These are phyloP conservation scores for Lipomyces starkeyi DNA, from an alignment of 805 yeast genomes.

Conservation along the genomic window DNA sequence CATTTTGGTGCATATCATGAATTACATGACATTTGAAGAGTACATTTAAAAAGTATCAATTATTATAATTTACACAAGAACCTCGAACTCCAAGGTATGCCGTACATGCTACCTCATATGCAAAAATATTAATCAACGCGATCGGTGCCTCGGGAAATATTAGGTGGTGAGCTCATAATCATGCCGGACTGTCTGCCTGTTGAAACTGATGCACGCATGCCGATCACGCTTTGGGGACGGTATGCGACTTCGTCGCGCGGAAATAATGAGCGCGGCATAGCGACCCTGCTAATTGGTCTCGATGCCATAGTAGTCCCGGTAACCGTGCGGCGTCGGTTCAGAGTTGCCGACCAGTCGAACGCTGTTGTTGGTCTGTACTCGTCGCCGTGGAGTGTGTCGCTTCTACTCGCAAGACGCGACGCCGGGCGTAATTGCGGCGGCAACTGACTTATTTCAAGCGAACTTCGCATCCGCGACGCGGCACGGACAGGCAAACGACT, in stretches of 20 bases:
- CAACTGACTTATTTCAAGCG: constrained; percentile 29
- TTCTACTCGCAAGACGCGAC: constrained; percentile 26
- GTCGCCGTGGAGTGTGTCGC: not conserved
- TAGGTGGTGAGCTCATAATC: not conserved
- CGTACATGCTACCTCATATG: not conserved
- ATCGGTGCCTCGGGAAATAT: not conserved
- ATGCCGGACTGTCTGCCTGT: constrained; percentile 1
- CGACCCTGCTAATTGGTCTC: not conserved
- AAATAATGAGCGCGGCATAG: not conserved
- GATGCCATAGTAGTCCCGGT: not conserved
- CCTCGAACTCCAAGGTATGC: not conserved
- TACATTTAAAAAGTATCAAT: not conserved
- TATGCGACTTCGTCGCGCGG: not conserved
- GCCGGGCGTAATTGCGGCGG: constrained; percentile 27
- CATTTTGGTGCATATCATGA: not conserved
- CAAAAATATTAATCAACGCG: not conserved
- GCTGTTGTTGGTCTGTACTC: not conserved
- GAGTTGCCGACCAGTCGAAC: not conserved
- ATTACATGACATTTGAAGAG: not conserved
- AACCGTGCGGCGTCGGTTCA: not conserved
- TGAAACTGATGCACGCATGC: not conserved
- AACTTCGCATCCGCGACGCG: constrained; percentile 30
- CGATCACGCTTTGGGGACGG: not conserved
- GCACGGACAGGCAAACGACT: constrained; percentile 30
- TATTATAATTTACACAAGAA: not conserved